Percentiles rank a stretch among this genome's conserved stretches.
These are phyloP conservation scores for Lasiosphaeria hispida DNA, from an alignment of 495 filamentous ascomycete genomes.

Conservation along the genomic window DNA sequence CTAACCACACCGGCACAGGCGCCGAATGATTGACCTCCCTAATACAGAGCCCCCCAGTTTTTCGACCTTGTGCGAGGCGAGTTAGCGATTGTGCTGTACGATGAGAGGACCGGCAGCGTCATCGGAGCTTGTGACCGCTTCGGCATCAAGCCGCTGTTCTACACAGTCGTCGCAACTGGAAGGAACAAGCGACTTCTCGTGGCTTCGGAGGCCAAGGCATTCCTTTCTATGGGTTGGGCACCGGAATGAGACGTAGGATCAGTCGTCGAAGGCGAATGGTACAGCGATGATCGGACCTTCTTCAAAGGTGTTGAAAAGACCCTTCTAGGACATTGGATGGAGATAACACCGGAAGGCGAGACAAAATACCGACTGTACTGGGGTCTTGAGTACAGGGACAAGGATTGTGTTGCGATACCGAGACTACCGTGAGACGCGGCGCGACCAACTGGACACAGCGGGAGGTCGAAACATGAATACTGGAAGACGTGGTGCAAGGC, in stretches of 20 bases:
- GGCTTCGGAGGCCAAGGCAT: conserved; percentile 46
- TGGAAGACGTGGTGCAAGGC: conserved; percentile 46
- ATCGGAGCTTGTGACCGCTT: conserved; percentile 50
- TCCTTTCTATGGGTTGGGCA: conserved; percentile 45
- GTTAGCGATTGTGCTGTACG: conserved; percentile 51
- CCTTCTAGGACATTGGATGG: conserved; percentile 35
- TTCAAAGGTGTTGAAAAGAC: conserved; percentile 48
- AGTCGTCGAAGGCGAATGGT: conserved; percentile 39
- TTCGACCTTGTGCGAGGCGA: conserved; percentile 49
- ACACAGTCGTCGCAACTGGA: conserved; percentile 29
- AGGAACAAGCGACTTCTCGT: conserved; percentile 35
- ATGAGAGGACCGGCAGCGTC: conserved; percentile 36
- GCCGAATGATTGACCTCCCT: background rate
- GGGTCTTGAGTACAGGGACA: conserved; percentile 48
- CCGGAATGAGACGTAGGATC: conserved; percentile 49
- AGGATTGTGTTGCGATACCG: conserved; percentile 27
- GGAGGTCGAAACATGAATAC: conserved; percentile 30
- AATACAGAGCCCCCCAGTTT: conserved; percentile 41
- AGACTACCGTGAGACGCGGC: too few species aligned
- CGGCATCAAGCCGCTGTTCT: conserved; percentile 55
- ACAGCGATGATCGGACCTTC: conserved; percentile 38
- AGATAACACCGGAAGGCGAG: conserved; percentile 24
- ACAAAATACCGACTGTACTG: conserved; percentile 43
- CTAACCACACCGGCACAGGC: too few species aligned
- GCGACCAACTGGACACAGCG: conserved; percentile 10